Evolutionary conservation across 164 flowering plant genomes (phyloP).

Genomic region (Berberis thunbergii): DNA sequence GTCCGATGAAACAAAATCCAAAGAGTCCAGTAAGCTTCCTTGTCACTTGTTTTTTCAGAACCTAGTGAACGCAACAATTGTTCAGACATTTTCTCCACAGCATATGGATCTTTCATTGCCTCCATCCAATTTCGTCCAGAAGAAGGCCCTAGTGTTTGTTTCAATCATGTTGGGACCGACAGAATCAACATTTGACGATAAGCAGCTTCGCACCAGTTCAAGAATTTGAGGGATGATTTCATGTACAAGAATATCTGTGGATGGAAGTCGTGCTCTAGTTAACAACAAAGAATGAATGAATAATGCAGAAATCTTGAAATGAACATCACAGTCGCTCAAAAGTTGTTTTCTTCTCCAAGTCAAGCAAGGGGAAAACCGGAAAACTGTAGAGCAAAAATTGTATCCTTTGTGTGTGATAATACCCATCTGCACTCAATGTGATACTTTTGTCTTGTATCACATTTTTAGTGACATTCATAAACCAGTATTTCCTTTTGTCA

Average conservation of each 20-base stretch:
- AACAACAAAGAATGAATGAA: no score
- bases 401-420: no score
- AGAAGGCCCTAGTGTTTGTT: constrained; percentile 32
- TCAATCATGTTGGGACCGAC: constrained; percentile 22
- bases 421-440: no score
- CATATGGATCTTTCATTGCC: constrained; percentile 63
- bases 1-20: constrained; percentile 57
- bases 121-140: constrained; percentile 70
- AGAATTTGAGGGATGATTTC: constrained; percentile 54
- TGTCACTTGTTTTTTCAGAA: constrained; percentile 37
- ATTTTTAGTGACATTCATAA: no score
- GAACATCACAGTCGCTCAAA: no score
- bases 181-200: constrained; percentile 24
- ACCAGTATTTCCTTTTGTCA: no score
- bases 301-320: no score
- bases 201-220: constrained; percentile 32
- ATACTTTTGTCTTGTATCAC: no score
- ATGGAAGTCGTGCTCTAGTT: not conserved
- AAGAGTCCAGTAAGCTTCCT: constrained; percentile 84
- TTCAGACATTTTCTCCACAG: constrained; percentile 75
- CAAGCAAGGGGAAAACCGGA: no score
- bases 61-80: constrained; percentile 60
- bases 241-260: constrained; percentile 58
- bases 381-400: no score
- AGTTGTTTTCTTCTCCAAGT: no score